A percentile compares a stretch with the other conserved stretches of the same genome.
These are phyloP conservation scores for Alternaria incomplexa DNA, from an alignment of 2,329 filamentous ascomycete species.

Conservation along the genomic window DNA sequence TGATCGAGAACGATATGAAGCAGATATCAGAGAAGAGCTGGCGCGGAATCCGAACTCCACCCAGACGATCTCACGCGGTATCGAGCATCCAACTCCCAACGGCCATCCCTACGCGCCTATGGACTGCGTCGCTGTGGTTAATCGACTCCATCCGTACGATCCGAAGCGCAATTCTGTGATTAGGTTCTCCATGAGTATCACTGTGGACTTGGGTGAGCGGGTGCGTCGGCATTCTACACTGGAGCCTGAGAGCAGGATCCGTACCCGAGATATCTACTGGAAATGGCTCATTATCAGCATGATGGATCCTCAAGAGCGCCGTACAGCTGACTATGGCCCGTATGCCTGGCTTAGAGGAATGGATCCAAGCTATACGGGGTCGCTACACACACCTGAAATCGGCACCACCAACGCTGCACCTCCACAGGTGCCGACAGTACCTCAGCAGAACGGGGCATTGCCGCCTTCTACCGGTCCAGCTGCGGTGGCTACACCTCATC, in stretches of 20 bases:
- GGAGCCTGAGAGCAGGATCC: background rate
- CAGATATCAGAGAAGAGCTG: background rate
- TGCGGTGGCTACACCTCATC: background rate
- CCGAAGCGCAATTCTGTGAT: background rate
- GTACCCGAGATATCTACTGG: background rate
- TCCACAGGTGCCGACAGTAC: background rate
- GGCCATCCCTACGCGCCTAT: background rate
- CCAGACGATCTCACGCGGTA: no score
- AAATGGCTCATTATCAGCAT: background rate
- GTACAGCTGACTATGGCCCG: background rate
- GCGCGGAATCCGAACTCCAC: background rate
- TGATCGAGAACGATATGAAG: background rate
- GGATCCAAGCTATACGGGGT: background rate
- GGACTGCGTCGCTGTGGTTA: background rate
- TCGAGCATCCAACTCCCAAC: background rate
- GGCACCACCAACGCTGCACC: background rate
- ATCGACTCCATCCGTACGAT: background rate
- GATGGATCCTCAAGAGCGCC: background rate
- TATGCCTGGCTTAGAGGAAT: background rate
- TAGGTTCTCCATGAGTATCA: background rate
- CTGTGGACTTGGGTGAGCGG: fast-evolving
- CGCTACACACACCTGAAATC: background rate
- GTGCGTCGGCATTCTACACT: background rate
- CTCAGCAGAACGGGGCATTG: background rate
- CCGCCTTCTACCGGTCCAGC: background rate